Base-by-base conservation (phyloP, 23 red algal genomes). In the Agarophyton chilense region DNA sequence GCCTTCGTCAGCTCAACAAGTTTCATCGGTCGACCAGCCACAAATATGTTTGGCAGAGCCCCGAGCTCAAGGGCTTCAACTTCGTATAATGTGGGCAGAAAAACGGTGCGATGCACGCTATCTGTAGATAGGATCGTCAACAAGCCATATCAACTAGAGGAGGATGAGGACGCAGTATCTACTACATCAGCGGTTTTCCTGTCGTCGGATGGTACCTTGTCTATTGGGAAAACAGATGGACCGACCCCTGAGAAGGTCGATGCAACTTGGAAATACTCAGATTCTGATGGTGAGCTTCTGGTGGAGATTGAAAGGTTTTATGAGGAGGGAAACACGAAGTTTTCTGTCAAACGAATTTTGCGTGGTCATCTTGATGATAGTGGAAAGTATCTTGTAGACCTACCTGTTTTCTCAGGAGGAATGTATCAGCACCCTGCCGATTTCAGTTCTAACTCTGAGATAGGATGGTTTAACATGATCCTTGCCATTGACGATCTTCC, bases 71-170 rank as follows among this genome's bases (percentile, higher is more conserved):
- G 25, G 39, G 41, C 41, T 47, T 22, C 68, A 1, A 40, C 4
- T 10, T 43, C 68, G 21, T 74, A 74, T 47, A 18, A 74, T 5
- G 43, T 49, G 68, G 36, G 22, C 39, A 45, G 68, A 19, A 74
- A 49, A 49, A 47, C 68, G 25, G 40, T 47, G 10, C 19, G 8
- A 49, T 84, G 83, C 70, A 88, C 8, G 43, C 21, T 88, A 51
- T 9, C 83, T 10, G 47, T 57, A 18, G 67, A 58, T 39, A 52
- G 18, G 39, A 81, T 91, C 52, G 61, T 46, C 18, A 75, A 82
- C 76, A 81, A 82, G 29, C 82, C 88, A 24, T 91, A 73, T 25
- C 88, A 91, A 74, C 77, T 91, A 11, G 88, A 91, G 45, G 88
- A 91, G 31, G 76, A 82, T 45, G 88, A 91, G 29, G 88, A 91